phyloP scores from a whole-genome alignment of 2,329 filamentous ascomycete species.

The Elsinoe australis region DNA sequence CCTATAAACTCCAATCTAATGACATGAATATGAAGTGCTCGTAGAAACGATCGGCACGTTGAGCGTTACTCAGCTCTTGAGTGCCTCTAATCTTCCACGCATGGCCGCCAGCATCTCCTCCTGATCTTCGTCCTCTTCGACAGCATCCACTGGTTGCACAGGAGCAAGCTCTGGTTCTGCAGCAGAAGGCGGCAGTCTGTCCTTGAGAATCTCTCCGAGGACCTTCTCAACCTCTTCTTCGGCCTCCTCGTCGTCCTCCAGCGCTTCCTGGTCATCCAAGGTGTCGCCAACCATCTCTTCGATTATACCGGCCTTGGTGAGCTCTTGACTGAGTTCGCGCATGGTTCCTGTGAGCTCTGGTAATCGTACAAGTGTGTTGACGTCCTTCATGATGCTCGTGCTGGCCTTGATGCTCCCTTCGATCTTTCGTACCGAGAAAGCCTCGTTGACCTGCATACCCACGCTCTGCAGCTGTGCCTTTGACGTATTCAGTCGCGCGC shows the following conservation, averaged over 20 bases:
- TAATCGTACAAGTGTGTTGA: conserved; percentile 75
- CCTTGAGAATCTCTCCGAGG: conserved; percentile 81
- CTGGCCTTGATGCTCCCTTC: conserved; percentile 81
- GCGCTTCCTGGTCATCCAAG: conserved; percentile 63
- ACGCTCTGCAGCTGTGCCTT: conserved; percentile 90
- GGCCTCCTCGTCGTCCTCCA: conserved; percentile 67
- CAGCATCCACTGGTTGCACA: conserved; percentile 45
- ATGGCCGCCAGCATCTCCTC: conserved; percentile 91
- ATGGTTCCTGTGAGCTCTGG: conserved; percentile 86
- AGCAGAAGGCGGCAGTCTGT: conserved; percentile 59
- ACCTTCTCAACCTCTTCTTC: conserved; percentile 86
- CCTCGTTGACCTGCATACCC: conserved; percentile 95
- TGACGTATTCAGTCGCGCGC: conserved; percentile 66
- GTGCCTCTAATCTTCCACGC: conserved; percentile 79
- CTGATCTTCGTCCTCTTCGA: conserved; percentile 71
- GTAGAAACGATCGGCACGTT: too few relatives aligned
- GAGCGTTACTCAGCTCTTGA: conserved; percentile 61
- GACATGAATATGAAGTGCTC: too few relatives aligned
- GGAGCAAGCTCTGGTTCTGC: conserved; percentile 43
- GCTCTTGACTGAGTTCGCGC: conserved; percentile 75
- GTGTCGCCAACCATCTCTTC: conserved; percentile 93
- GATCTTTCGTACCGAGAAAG: conserved; percentile 91
- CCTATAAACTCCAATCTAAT: too few relatives aligned
- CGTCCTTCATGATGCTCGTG: conserved; percentile 93
- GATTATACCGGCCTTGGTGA: conserved; percentile 92